Evolutionary conservation across 345 rosid species (phyloP).

Genomic region (Conringia planisiliqua): DNA sequence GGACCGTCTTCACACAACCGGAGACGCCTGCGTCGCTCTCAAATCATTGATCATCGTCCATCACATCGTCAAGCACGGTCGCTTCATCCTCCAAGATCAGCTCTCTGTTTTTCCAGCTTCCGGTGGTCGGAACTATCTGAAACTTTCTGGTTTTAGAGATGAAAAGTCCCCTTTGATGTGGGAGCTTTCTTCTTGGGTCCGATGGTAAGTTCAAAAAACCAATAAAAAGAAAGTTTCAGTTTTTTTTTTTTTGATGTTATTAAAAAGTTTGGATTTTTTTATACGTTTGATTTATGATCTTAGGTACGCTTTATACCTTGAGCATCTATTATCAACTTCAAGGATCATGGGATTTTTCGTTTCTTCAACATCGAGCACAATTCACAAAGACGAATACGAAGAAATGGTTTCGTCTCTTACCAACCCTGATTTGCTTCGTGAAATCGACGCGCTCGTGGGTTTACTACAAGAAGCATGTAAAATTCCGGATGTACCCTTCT

Average conservation of each 20-base stretch:
- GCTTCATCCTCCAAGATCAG: slow-evolving; percentile 88
- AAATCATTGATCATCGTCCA: slow-evolving; percentile 74
- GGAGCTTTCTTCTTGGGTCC: slow-evolving; percentile 85
- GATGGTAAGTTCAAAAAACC: slow-evolving; percentile 48
- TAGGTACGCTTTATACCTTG: slow-evolving; percentile 70
- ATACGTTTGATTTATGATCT: neutral
- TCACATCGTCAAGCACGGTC: slow-evolving; percentile 59
- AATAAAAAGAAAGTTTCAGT: neutral
- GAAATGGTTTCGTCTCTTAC: slow-evolving; percentile 47
- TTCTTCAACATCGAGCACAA: slow-evolving; percentile 48
- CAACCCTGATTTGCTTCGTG: slow-evolving; percentile 50
- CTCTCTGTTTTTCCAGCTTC: slow-evolving; percentile 68
- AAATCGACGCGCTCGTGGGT: slow-evolving; percentile 49
- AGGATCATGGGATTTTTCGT: slow-evolving; percentile 62
- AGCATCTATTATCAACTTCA: slow-evolving; percentile 59
- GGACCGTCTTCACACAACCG: slow-evolving; percentile 85
- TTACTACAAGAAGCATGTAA: slow-evolving; percentile 55
- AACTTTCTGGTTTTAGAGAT: slow-evolving; percentile 76
- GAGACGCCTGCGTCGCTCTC: slow-evolving; percentile 67
- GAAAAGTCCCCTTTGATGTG: slow-evolving; percentile 48
- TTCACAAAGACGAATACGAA: slow-evolving; percentile 48
- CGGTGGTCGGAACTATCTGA: slow-evolving; percentile 85
- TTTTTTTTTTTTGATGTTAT: neutral
- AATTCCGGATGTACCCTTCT: slow-evolving; percentile 40
- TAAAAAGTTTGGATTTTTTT: neutral